Conservation (phyloP, 176 grass and related monocot genomes). For the Tillandsia leiboldiana region DNA sequence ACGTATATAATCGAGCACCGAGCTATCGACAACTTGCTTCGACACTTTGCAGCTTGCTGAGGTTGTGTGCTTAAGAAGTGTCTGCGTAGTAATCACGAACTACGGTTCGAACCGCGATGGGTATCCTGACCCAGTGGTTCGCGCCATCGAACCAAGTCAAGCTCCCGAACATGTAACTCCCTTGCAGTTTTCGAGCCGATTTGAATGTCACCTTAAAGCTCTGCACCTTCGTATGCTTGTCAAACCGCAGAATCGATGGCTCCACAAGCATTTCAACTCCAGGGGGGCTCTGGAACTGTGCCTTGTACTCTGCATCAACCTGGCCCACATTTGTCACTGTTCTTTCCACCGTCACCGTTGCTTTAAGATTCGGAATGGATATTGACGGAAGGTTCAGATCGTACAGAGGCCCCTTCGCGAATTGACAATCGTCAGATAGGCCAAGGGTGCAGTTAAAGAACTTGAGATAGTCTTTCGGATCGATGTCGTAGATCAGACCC, state of each 20-base stretch:
- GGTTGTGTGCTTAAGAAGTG: not conserved
- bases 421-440: not conserved
- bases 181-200: conserved; percentile 23
- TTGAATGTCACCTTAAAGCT: conserved; percentile 25
- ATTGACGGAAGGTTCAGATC: conserved; percentile 37
- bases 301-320: conserved; percentile 23
- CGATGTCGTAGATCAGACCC: conserved; percentile 18
- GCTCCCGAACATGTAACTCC: conserved; percentile 29
- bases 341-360: conserved; percentile 9
- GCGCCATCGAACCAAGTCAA: conserved; percentile 20
- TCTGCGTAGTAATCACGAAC: conserved; percentile 31
- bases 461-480: conserved; percentile 26
- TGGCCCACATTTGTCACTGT: conserved; percentile 30
- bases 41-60: too few species aligned
- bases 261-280: conserved; percentile 17
- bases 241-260: conserved; percentile 23
- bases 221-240: conserved; percentile 17
- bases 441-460: conserved; percentile 19
- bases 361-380: conserved; percentile 33
- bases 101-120: conserved; percentile 7
- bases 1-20: too few species aligned
- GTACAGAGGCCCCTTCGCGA: conserved; percentile 8
- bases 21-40: too few species aligned
- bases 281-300: conserved; percentile 12
- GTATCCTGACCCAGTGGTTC: conserved; percentile 9